phyloP scores from a whole-genome alignment of 2,329 filamentous ascomycete species.

The Arthrobotrys conoides region DNA sequence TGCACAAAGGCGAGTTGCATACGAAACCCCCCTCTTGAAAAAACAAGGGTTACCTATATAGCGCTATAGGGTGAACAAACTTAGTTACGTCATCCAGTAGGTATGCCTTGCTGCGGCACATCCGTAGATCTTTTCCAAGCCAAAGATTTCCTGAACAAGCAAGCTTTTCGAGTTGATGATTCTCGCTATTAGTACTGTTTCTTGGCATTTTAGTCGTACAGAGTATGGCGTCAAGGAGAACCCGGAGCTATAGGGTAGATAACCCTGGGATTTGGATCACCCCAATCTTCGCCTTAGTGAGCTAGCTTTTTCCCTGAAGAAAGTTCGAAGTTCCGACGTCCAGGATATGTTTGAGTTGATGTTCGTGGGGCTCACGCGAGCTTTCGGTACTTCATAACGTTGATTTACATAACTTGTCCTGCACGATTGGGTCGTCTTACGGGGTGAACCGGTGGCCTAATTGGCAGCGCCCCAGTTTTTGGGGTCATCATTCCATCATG shows the following conservation, averaged over 20 bases:
- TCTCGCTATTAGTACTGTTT: not conserved
- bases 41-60: conserved; percentile 14
- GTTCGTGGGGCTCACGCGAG: not conserved
- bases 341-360: too few species aligned
- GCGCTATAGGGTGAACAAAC: conserved; percentile 12
- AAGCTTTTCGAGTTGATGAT: not conserved
- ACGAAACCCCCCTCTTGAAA: not conserved
- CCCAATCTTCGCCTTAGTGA: too few species aligned
- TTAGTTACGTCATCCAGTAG: conserved; percentile 13
- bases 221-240: too few species aligned
- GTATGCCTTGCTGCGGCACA: conserved; percentile 23
- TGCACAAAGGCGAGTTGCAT: conserved; percentile 8
- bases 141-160: not conserved
- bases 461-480: conserved; percentile 15
- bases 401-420: conserved; percentile 2
- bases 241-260: too few species aligned
- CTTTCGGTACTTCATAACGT: conserved; percentile 22
- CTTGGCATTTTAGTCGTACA: not conserved
- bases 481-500: conserved; percentile 59
- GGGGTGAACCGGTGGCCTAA: conserved; percentile 40
- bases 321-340: too few species aligned
- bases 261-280: too few species aligned
- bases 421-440: not conserved
- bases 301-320: too few species aligned
- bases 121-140: not conserved